phyloP scores from a whole-genome alignment of 768 basidiomycete species.

The Clavulina sp. region DNA sequence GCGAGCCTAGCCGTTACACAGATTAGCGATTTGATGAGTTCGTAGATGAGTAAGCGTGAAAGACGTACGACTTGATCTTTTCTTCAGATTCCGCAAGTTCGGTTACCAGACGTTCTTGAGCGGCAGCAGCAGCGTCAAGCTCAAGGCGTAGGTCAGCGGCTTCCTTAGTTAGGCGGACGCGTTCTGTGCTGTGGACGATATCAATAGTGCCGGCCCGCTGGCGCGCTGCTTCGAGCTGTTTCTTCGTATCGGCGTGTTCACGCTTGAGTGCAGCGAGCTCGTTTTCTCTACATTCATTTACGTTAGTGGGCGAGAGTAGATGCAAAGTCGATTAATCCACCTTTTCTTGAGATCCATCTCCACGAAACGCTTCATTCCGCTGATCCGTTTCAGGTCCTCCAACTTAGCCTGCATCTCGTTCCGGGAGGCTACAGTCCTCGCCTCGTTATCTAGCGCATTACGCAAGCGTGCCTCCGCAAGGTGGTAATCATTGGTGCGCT shows the following conservation, averaged over 20 bases:
- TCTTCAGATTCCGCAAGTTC: neutral
- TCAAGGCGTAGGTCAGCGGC: neutral
- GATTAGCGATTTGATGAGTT: too few species aligned
- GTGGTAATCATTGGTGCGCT: too few species aligned
- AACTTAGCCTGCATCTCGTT: neutral
- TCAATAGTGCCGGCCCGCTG: neutral
- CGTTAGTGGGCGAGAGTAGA: neutral
- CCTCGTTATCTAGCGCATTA: too few species aligned
- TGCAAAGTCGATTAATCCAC: neutral
- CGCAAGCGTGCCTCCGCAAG: too few species aligned
- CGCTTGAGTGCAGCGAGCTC: neutral
- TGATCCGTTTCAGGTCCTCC: neutral
- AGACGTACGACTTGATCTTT: neutral
- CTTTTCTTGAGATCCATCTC: neutral
- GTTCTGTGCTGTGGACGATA: neutral
- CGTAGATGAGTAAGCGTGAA: too few species aligned
- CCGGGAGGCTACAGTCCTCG: too few species aligned
- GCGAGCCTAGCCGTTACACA: neutral
- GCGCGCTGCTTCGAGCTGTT: neutral
- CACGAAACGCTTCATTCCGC: neutral
- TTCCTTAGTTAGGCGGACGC: neutral
- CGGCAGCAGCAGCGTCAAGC: neutral
- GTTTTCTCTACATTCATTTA: neutral
- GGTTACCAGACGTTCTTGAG: neutral
- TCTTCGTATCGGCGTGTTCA: neutral